These are phyloP conservation scores for Begonia masoniana DNA, from an alignment of 306 rosid genomes.

Conservation along the genomic window DNA sequence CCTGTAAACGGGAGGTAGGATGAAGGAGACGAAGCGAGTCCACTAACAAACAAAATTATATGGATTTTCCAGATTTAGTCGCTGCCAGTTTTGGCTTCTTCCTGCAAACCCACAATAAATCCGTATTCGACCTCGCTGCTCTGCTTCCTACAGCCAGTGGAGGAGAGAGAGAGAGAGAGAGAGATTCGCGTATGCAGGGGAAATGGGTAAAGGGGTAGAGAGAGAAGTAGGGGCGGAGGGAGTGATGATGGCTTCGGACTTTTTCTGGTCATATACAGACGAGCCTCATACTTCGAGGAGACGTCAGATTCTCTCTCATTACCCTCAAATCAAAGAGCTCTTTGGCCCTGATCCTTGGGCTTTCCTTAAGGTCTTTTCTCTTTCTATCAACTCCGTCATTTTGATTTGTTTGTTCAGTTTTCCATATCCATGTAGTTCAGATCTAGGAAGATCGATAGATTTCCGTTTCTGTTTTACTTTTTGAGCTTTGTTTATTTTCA, in stretches of 20 bases:
- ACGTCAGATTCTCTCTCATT: slow-evolving; percentile 80
- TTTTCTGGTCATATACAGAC: slow-evolving; percentile 89
- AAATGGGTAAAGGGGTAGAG: slow-evolving; percentile 20
- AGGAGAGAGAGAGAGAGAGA: not conserved
- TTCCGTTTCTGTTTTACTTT: not conserved
- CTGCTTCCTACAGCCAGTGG: slow-evolving; percentile 1
- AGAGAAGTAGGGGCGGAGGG: slow-evolving; percentile 22
- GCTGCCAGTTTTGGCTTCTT: no score
- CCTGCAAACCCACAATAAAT: no score
- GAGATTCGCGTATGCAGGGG: not conserved
- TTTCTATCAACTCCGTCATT: not conserved
- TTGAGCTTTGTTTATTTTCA: not conserved
- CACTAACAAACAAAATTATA: not conserved
- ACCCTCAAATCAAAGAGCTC: slow-evolving; percentile 83
- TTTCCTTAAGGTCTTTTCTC: slow-evolving; percentile 41
- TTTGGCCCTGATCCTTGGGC: slow-evolving; percentile 76
- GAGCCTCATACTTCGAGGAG: slow-evolving; percentile 91
- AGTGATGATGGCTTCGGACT: slow-evolving; percentile 56
- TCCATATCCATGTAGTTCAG: slow-evolving; percentile 6
- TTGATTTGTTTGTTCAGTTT: not conserved
- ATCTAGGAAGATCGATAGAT: slow-evolving; percentile 10
- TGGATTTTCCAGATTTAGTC: not conserved
- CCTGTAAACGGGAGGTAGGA: not conserved
- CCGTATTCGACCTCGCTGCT: not conserved
- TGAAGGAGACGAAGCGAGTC: not conserved